These are phyloP conservation scores for Spathaspora sp. DNA, from an alignment of 1,139 yeast species.

Conservation along the genomic window DNA sequence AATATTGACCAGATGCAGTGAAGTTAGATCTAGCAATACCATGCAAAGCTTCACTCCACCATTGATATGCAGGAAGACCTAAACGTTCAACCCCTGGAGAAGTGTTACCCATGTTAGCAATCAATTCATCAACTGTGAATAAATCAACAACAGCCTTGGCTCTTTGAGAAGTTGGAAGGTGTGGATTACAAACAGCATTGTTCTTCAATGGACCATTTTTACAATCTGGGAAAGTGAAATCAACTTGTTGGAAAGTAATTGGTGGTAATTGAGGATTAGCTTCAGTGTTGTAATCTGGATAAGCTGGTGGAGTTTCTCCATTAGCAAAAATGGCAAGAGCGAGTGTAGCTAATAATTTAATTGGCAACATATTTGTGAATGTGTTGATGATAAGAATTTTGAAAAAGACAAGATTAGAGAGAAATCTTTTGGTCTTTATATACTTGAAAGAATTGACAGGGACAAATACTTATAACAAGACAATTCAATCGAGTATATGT, in stretches of 20 bases:
- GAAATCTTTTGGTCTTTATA: not conserved
- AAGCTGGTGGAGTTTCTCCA: slow-evolving; percentile 8
- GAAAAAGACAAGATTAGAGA: not conserved
- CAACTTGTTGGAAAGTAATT: slow-evolving; percentile 5
- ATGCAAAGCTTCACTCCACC: slow-evolving; percentile 10
- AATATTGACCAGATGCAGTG: slow-evolving; percentile 5
- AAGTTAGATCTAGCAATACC: slow-evolving; percentile 8
- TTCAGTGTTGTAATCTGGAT: slow-evolving; percentile 8
- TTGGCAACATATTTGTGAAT: slow-evolving; percentile 5
- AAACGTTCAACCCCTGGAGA: slow-evolving; percentile 8
- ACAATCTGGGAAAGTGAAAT: slow-evolving; percentile 10
- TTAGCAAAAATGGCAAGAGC: slow-evolving; percentile 4
- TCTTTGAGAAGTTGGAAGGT: slow-evolving; percentile 4
- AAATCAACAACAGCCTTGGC: slow-evolving; percentile 7
- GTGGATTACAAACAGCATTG: slow-evolving; percentile 7
- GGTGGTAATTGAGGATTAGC: slow-evolving; percentile 10
- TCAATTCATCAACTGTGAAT: slow-evolving; percentile 7
- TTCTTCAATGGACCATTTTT: slow-evolving; percentile 8
- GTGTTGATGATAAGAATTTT: not conserved
- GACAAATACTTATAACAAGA: not conserved
- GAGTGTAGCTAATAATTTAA: slow-evolving; percentile 5
- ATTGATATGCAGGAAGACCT: slow-evolving; percentile 10
- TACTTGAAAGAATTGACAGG: not conserved
- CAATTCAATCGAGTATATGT: not conserved
- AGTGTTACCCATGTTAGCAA: slow-evolving; percentile 7